A percentile compares a stretch with the other conserved stretches of the same genome.
Evolutionary conservation across 345 rosid species (phyloP).

Genomic region (Populus euphratica): DNA sequence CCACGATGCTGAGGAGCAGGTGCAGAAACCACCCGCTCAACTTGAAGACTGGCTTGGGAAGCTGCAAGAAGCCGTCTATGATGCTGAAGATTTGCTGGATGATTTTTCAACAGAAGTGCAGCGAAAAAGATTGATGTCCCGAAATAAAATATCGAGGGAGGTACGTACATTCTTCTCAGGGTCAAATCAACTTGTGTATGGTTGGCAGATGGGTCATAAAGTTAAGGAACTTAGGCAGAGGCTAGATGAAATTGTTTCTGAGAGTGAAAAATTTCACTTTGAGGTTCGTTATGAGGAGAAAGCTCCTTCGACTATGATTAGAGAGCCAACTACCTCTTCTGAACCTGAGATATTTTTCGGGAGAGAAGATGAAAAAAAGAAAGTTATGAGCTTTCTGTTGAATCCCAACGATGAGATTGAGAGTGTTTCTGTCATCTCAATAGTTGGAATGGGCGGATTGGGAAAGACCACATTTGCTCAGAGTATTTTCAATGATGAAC

Average conservation of each 20-base stretch:
- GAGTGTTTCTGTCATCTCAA: neutral
- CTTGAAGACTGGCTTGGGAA: slow-evolving; percentile 20
- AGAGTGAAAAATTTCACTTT: neutral
- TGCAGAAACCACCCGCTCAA: neutral
- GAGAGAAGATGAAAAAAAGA: slow-evolving; percentile 20
- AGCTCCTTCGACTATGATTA: neutral
- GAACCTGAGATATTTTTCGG: slow-evolving; percentile 15
- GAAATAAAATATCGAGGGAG: neutral
- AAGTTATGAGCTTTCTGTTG: neutral
- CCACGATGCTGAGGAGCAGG: neutral
- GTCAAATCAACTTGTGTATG: slow-evolving; percentile 9
- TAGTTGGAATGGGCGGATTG: too few relatives aligned
- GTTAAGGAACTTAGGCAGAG: slow-evolving; percentile 16
- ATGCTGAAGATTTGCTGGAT: slow-evolving; percentile 33
- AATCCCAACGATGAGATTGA: neutral
- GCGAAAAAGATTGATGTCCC: neutral
- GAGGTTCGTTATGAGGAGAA: neutral
- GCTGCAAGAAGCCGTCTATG: slow-evolving; percentile 24
- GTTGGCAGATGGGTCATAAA: slow-evolving; percentile 10
- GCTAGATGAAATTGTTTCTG: slow-evolving; percentile 13
- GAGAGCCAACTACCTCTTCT: slow-evolving; percentile 11
- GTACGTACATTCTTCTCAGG: slow-evolving; percentile 10
- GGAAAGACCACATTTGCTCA: too few relatives aligned
- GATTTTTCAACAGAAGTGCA: slow-evolving; percentile 23
- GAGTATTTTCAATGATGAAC: neutral